Conservation (phyloP, 805 yeast species). For the Starmera caribaea region DNA sequence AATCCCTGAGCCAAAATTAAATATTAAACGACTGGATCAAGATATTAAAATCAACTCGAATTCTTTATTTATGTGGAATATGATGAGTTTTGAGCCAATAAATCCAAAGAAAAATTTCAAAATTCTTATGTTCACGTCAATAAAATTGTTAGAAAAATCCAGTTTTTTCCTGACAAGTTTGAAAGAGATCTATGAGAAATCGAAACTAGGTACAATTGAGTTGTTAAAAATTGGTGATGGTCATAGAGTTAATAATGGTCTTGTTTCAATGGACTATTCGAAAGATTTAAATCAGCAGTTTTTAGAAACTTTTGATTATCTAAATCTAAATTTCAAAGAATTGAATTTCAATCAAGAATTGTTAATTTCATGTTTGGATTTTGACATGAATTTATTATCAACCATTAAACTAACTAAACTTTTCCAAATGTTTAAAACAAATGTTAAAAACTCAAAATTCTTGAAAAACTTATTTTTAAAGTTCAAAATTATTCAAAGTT, state of each 20-base stretch:
- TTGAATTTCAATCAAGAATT: conserved; percentile 7
- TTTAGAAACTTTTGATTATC: background rate
- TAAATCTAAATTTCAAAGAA: conserved; percentile 2
- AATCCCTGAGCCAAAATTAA: conserved; percentile 25
- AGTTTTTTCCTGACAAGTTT: conserved; percentile 30
- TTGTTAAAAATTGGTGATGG: conserved; percentile 16
- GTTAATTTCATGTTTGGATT: conserved; percentile 11
- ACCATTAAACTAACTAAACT: conserved; percentile 35
- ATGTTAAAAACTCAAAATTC: conserved; percentile 2
- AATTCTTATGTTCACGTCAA: conserved; percentile 33
- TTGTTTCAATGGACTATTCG: conserved; percentile 3
- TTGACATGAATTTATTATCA: conserved; percentile 25
- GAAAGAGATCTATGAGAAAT: conserved; percentile 33
- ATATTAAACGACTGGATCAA: conserved; percentile 26
- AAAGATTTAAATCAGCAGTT: background rate
- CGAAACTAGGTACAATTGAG: conserved; percentile 35
- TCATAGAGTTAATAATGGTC: conserved; percentile 17
- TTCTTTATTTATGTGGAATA: conserved; percentile 46
- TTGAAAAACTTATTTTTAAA: background rate
- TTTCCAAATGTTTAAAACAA: conserved; percentile 35
- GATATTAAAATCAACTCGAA: conserved; percentile 36
- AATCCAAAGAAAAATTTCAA: conserved; percentile 41
- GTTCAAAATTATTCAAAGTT: conserved; percentile 33
- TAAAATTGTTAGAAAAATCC: conserved; percentile 20
- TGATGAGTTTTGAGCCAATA: conserved; percentile 46